These are phyloP conservation scores for Tritrichomonas musculus DNA, from an alignment of 208 protist species.

Conservation along the genomic window DNA sequence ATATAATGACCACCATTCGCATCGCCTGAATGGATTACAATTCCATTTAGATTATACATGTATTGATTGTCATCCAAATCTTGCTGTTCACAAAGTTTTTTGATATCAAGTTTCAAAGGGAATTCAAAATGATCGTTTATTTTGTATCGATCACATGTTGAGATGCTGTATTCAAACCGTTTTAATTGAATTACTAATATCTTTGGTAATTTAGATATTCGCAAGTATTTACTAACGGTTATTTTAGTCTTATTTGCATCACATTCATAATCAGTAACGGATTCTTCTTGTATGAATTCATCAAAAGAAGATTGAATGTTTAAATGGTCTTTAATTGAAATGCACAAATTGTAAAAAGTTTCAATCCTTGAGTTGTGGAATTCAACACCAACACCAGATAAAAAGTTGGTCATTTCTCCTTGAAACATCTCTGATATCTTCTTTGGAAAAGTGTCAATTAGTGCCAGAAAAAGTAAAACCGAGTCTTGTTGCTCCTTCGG, in stretches of 20 bases:
- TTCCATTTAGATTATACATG: no score
- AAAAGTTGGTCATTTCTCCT: not conserved
- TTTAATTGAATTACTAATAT: not conserved
- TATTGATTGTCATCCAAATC: no score
- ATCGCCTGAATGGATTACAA: no score
- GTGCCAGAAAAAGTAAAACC: not conserved
- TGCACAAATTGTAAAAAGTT: not conserved
- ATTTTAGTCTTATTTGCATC: not conserved
- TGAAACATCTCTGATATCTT: not conserved
- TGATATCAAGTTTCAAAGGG: not conserved
- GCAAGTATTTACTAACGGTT: not conserved
- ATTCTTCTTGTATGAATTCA: no score
- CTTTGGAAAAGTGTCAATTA: not conserved
- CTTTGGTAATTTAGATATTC: not conserved
- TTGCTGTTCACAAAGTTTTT: no score
- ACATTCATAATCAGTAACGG: not conserved
- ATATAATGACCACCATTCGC: no score
- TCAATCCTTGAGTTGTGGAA: not conserved
- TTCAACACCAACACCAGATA: not conserved
- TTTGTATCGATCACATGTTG: not conserved
- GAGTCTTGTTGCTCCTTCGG: slow-evolving; percentile 9
- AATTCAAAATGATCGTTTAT: slow-evolving; percentile 8
- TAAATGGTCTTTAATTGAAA: not conserved
- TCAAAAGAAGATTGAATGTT: not conserved
- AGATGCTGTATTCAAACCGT: not conserved